Evolutionary conservation across 2,329 filamentous ascomycete species (phyloP), one percentile per base, ranked within the genome.

Genomic region (Claviceps purpurea): DNA sequence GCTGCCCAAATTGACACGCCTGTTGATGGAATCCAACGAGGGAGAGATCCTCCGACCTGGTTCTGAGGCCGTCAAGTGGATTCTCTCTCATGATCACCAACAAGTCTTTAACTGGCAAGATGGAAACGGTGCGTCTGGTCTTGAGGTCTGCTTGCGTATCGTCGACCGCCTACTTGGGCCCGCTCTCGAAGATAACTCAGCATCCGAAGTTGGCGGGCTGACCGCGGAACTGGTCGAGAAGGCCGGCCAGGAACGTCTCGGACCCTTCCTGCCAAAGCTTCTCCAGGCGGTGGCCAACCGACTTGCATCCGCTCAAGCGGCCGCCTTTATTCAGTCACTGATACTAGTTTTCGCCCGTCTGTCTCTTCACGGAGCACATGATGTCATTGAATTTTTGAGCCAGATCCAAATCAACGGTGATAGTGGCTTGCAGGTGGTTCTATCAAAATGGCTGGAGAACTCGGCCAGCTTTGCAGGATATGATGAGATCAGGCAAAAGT

Each of bases 381-480:
- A 97, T 61, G 90, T 98, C 2, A 85, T 97, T 14, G 84, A 93
- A 52, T 98, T 98, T 71, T 75, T 98, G 37, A 85, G 85, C 55
- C 84, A 89, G 62, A 84, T 95, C 56, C 79, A 89, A 59, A 86
- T 97, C 57, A 80, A 81, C 47, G 84, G 83, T 18, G 76, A 86
- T 63, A 94, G 78, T 61, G 93, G 90, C n/a, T 72, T 98, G 7
- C 81, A 90, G 57, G 83, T 96, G 24, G 93, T 98, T 3, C 72
- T 97, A 58, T 78, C 83, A 68, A 96, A 97, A 70, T 98, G 93
- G 93, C 75, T 98, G 1, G 93, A 97, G 71, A 95, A 97, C 68
- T 95, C 89, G 4, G 80, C 95, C 67, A 95, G 86, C 67, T 98
- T 98, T 69, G 89, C 89, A n/a, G 93, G 93, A 13, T 98, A 96